Evolutionary conservation across 2,329 filamentous ascomycete species (phyloP).

Genomic region (Calonectria naviculata): DNA sequence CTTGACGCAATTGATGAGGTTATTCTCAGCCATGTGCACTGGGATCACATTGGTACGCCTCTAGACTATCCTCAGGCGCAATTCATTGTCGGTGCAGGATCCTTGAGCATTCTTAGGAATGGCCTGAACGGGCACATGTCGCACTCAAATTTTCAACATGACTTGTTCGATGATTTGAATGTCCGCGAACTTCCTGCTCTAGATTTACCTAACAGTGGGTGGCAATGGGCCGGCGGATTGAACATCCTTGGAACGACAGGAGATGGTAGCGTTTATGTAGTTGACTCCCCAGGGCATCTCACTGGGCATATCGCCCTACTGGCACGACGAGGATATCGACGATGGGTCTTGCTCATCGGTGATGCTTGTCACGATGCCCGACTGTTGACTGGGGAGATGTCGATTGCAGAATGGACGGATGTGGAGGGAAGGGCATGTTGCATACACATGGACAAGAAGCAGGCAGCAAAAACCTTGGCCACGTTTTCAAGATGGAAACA

Average conservation of each 20-base stretch:
- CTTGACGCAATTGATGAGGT: constrained; percentile 42
- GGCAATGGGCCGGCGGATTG: background rate
- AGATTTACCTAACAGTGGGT: background rate
- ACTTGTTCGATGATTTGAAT: constrained; percentile 39
- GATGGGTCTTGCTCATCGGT: constrained; percentile 55
- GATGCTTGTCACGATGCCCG: constrained; percentile 65
- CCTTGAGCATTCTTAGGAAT: constrained; percentile 51
- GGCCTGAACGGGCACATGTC: constrained; percentile 24
- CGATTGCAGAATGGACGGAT: constrained; percentile 53
- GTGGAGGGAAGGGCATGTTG: background rate
- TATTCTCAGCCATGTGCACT: constrained; percentile 65
- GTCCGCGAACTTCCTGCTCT: background rate
- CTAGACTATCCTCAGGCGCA: constrained; percentile 58
- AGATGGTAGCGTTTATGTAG: background rate
- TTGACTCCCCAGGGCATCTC: constrained; percentile 15
- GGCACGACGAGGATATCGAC: background rate
- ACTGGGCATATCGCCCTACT: constrained; percentile 8
- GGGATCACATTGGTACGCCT: constrained; percentile 68
- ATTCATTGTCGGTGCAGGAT: constrained; percentile 63
- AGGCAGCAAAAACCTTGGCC: background rate
- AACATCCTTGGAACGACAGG: background rate
- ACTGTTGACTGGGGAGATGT: constrained; percentile 61
- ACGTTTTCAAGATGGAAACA: background rate
- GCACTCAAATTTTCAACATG: background rate
- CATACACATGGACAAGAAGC: background rate